Percentiles rank a stretch among this genome's conserved stretches.
Evolutionary conservation across 2,329 filamentous ascomycete species (phyloP).

Genomic region (Botrytis deweyae): DNA sequence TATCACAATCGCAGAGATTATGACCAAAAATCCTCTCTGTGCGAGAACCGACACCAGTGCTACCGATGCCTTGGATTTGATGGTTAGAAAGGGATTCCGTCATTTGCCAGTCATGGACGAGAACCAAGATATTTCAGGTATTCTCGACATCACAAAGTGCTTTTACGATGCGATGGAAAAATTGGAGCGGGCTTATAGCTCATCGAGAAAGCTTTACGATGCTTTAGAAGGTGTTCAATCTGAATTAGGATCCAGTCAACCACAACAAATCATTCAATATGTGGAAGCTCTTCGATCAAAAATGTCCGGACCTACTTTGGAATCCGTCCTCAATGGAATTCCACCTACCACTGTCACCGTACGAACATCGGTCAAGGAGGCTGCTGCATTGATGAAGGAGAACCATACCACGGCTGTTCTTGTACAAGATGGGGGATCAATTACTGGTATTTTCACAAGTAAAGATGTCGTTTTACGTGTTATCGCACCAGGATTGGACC

Average conservation of each 20-base stretch:
- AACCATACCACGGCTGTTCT: conserved; percentile 96
- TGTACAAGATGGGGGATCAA: conserved; percentile 93
- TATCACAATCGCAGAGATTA: conserved; percentile 95
- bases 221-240: conserved; percentile 97
- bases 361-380: conserved; percentile 92
- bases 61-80: conserved; percentile 93
- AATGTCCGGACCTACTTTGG: conserved; percentile 96
- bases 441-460: conserved; percentile 98
- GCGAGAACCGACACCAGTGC: conserved; percentile 97
- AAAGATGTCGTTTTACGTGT: conserved; percentile 98
- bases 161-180: conserved; percentile 99
- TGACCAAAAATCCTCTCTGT: conserved; percentile 99
- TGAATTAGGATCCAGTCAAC: conserved; percentile 91
- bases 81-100: conserved; percentile 97
- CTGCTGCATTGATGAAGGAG: conserved; percentile 95
- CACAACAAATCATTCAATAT: conserved; percentile 98
- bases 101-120: conserved; percentile 99
- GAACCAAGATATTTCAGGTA: conserved; percentile 98
- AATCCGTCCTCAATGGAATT: conserved; percentile 87
- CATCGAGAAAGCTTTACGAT: conserved; percentile 97
- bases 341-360: conserved; percentile 95
- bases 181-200: conserved; percentile 93
- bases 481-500: conserved; percentile 93
- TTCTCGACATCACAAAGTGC: conserved; percentile 98
- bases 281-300: conserved; percentile 92